These are phyloP conservation scores for Mucor racemosus DNA, from an alignment of 371 early-diverging fungal species.

Conservation along the genomic window DNA sequence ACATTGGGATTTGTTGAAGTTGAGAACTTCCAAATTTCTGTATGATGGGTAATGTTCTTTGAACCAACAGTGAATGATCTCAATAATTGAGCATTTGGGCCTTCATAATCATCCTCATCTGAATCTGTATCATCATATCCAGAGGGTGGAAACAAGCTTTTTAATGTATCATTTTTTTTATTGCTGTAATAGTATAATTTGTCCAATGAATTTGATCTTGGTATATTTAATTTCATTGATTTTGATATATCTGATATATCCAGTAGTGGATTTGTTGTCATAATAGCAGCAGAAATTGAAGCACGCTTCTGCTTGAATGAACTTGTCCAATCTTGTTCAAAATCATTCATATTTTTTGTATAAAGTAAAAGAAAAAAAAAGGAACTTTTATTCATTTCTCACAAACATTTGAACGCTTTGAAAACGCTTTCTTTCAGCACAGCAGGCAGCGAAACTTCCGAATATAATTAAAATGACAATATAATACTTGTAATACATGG, in stretches of 20 bases:
- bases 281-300: neutral
- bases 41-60: neutral
- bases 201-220: neutral
- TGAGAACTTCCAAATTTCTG: neutral
- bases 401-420: neutral
- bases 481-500: neutral
- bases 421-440: neutral
- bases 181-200: neutral
- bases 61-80: neutral
- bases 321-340: neutral
- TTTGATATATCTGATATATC: neutral
- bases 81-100: neutral
- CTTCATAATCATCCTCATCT: neutral
- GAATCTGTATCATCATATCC: neutral
- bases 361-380: neutral
- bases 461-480: neutral
- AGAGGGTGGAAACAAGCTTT: conserved; percentile 1
- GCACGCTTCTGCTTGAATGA: neutral
- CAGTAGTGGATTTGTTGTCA: neutral
- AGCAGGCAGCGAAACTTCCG: neutral
- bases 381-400: neutral
- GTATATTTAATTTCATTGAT: neutral
- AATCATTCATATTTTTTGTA: neutral
- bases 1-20: neutral
- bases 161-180: neutral